A percentile compares a stretch with the other conserved stretches of the same genome.
phyloP scores from a whole-genome alignment of 2,329 filamentous ascomycete genomes.

The Cladosporium sp. region DNA sequence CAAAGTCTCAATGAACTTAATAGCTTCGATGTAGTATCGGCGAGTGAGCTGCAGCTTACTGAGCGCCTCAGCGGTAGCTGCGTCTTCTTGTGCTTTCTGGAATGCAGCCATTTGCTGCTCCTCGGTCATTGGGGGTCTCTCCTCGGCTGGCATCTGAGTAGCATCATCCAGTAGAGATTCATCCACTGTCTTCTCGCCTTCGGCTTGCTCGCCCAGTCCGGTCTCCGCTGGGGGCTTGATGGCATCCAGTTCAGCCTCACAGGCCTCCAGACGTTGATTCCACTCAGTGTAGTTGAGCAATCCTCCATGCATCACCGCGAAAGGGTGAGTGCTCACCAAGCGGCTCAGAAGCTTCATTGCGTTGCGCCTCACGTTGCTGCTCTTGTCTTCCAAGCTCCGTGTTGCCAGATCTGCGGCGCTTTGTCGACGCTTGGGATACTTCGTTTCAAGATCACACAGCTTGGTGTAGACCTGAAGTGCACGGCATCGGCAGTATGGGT shows the following conservation, averaged over 20 bases:
- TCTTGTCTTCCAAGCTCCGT: constrained; percentile 92
- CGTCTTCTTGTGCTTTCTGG: constrained; percentile 77
- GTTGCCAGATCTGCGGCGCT: constrained; percentile 81
- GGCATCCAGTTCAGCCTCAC: constrained; percentile 75
- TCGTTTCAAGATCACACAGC: constrained; percentile 90
- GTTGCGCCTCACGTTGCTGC: constrained; percentile 92
- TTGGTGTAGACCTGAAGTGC: constrained; percentile 90
- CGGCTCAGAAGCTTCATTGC: constrained; percentile 87
- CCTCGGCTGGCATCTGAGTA: constrained; percentile 63
- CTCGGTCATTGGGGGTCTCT: constrained; percentile 66
- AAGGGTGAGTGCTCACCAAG: constrained; percentile 90
- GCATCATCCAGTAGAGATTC: constrained; percentile 79
- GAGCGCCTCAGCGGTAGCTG: constrained; percentile 81
- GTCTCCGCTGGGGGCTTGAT: constrained; percentile 77
- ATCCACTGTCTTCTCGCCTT: constrained; percentile 66
- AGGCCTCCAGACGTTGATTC: constrained; percentile 73
- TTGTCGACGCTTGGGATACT: constrained; percentile 88
- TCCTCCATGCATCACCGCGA: constrained; percentile 84
- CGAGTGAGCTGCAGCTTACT: constrained; percentile 81
- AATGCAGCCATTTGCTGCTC: constrained; percentile 70
- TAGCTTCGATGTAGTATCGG: constrained; percentile 87
- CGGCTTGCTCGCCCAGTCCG: constrained; percentile 61
- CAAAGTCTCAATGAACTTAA: constrained; percentile 88
- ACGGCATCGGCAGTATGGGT: constrained; percentile 89
- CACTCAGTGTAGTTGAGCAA: constrained; percentile 82